Percentiles rank a stretch among this genome's conserved stretches.
Evolutionary conservation across 108 stramenopile species (phyloP).

Genomic region (Nannochloropsis oceanica): DNA sequence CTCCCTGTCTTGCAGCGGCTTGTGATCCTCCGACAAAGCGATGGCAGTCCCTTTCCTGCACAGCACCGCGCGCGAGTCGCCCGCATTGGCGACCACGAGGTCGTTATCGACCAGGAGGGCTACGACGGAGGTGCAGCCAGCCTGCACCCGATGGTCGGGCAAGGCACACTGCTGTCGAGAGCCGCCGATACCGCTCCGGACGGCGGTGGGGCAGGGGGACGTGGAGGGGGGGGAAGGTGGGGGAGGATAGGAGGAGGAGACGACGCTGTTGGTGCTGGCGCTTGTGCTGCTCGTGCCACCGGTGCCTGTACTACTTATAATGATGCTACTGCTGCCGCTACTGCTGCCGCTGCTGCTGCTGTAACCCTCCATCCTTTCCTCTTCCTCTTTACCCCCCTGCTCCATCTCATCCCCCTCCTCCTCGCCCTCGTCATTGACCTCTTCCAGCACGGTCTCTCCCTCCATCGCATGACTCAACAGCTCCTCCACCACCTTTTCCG

Average conservation of each 20-base stretch:
- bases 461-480: background rate
- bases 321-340: background rate
- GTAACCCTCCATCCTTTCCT: background rate
- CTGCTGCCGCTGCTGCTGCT: background rate
- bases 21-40: constrained; percentile 65
- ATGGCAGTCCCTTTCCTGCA: constrained; percentile 43
- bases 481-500: background rate
- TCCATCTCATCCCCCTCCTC: background rate
- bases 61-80: constrained; percentile 55
- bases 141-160: constrained; percentile 23
- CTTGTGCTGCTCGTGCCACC: background rate
- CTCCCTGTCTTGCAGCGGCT: constrained; percentile 59
- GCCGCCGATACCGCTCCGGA: background rate
- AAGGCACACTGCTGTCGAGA: background rate
- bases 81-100: constrained; percentile 78
- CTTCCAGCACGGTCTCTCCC: background rate
- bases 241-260: background rate
- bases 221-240: background rate
- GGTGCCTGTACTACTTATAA: background rate
- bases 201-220: too few relatives aligned
- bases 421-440: constrained; percentile 1
- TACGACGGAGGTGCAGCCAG: constrained; percentile 77
- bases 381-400: background rate
- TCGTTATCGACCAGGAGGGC: constrained; percentile 49
- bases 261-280: background rate